Evolutionary conservation across 106 monocot genomes (phyloP).

Genomic region (Dioscorea dumetorum): DNA sequence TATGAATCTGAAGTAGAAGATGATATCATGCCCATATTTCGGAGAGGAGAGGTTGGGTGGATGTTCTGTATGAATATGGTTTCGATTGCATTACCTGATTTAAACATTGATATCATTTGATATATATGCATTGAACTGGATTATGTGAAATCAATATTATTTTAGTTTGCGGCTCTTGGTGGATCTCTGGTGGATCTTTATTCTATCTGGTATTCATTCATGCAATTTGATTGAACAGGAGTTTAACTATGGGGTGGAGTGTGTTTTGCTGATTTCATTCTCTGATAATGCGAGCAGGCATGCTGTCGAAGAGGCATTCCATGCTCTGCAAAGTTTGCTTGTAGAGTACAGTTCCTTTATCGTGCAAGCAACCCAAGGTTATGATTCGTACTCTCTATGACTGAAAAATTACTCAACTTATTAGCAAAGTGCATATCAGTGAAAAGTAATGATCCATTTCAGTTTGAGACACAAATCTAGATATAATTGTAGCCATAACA

Average conservation of each 20-base stretch:
- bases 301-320: conserved; percentile 59
- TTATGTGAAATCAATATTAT: neutral
- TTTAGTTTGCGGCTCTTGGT: neutral
- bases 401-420: too few relatives aligned
- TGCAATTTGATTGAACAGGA: conserved; percentile 32
- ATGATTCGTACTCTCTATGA: too few relatives aligned
- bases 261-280: conserved; percentile 54
- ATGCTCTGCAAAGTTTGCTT: conserved; percentile 38
- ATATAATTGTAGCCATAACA: too few relatives aligned
- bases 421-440: too few relatives aligned
- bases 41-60: conserved; percentile 81
- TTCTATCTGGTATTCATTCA: neutral
- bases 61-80: neutral
- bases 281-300: conserved; percentile 29
- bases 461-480: too few relatives aligned
- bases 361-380: conserved; percentile 81
- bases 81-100: neutral
- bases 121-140: neutral
- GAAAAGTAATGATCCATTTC: too few relatives aligned
- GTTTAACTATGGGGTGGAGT: conserved; percentile 83
- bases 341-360: conserved; percentile 42
- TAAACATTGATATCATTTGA: neutral
- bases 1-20: conserved; percentile 96
- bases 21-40: conserved; percentile 86
- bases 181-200: neutral